Evolutionary conservation across 495 filamentous ascomycete species (phyloP).

Genomic region (Friedmanniomyces endolithicus): DNA sequence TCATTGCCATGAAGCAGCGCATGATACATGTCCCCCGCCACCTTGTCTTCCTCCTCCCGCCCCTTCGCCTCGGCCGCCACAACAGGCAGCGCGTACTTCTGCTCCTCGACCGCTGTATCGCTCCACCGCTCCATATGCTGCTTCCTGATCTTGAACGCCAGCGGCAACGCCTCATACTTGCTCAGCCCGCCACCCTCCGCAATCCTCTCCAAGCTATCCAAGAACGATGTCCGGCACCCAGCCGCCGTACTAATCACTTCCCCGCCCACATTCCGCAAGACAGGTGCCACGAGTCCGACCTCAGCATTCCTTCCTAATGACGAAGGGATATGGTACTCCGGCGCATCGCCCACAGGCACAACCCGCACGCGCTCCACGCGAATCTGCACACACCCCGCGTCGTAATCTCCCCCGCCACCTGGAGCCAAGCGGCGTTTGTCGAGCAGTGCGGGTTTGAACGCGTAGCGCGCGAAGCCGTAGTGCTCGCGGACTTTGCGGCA

Average conservation of each 20-base stretch:
- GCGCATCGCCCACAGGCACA: background rate
- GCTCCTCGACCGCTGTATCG: background rate
- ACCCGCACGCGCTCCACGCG: slow-evolving; percentile 9
- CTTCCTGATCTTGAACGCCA: background rate
- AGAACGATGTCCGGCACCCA: background rate
- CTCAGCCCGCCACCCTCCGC: background rate
- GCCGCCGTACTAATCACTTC: background rate
- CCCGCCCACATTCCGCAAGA: background rate
- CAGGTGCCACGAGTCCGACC: background rate
- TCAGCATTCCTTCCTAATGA: background rate
- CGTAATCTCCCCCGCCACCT: background rate
- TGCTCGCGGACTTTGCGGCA: slow-evolving; percentile 4
- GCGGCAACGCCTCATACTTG: background rate
- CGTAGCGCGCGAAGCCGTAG: slow-evolving; percentile 3
- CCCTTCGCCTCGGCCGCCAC: too few species aligned
- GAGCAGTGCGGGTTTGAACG: slow-evolving; percentile 1
- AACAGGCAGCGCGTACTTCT: background rate
- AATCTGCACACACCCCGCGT: background rate
- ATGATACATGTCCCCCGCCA: background rate
- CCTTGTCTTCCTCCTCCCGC: background rate
- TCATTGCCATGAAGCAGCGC: background rate
- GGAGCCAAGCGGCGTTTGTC: too few species aligned
- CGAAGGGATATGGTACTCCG: background rate
- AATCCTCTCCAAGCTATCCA: background rate
- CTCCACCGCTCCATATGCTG: background rate